Evolutionary conservation across 805 yeast genomes (phyloP), one percentile per base, ranked within the genome.

Genomic region (Candida ovalis): DNA sequence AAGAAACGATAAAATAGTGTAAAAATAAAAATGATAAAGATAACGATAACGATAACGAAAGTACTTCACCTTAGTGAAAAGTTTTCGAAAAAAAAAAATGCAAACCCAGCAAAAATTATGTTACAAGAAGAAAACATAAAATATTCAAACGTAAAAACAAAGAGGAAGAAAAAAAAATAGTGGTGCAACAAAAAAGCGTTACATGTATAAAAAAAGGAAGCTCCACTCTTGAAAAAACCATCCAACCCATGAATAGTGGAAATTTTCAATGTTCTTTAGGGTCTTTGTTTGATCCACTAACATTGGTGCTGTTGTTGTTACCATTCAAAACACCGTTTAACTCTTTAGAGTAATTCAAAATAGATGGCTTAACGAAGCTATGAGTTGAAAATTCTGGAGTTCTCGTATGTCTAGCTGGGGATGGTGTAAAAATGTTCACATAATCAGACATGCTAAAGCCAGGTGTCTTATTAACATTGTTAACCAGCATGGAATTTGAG

Each of bases 361-460:
- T 53, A 6, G 56, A 49, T n/a, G 56, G 58, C 24, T 51, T 49
- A 18, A 53, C 55, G 36, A 55, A 54, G 15, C 46, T 47, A 30
- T 49, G 52, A 8, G 22, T 24, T 13, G 49, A 44, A 13, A 58
- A 47, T 47, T 66, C 74, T 2, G 76, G 75, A 0, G 75, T 71
- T 40, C 69, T 61, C 6, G 61, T 48, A 25, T 57, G 63, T n/a
- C 71, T 55, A 7, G 38, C 38, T 22, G 86, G 86, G 9, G 87
- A 81, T 3, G 94, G 94, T 1, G 91, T 82, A 61, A 84, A 83
- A 53, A 86, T 75, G 61, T 88, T 85, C 35, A 88, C 85, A 62
- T 86, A 88, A 62, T 88, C 96, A 61, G 81, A 83, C 82, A 88
- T 80, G 64, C 88, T 87, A 69, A 88, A 87, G 2, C 84, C 86